phyloP scores from a whole-genome alignment of 2,329 filamentous ascomycete species.

The Alternaria hordeiaustralica region DNA sequence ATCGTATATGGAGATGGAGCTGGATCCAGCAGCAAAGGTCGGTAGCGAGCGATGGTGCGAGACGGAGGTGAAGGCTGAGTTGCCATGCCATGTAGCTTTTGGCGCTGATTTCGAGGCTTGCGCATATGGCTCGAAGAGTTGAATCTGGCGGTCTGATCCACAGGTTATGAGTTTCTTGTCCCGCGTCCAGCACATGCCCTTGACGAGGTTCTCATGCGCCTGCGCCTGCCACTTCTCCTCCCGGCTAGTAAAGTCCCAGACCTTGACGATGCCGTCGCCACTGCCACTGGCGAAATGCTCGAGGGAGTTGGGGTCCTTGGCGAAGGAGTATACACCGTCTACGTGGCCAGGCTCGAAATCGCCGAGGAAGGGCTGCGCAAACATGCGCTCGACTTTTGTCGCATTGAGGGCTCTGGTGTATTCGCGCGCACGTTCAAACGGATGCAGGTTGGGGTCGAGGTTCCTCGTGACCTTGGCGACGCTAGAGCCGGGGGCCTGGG shows the following conservation, averaged over 20 bases:
- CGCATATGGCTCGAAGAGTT: conserved; percentile 90
- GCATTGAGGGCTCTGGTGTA: conserved; percentile 81
- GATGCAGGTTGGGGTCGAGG: conserved; percentile 83
- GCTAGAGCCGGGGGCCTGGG: conserved; percentile 71
- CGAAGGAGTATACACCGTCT: conserved; percentile 70
- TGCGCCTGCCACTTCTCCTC: conserved; percentile 78
- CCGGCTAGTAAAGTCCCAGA: conserved; percentile 79
- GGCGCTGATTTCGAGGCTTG: conserved; percentile 72
- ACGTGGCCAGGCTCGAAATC: conserved; percentile 91
- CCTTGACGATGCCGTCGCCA: conserved; percentile 89
- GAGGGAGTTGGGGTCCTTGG: conserved; percentile 56
- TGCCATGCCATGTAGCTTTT: conserved; percentile 82
- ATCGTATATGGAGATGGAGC: conserved; percentile 86
- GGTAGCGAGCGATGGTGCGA: conserved; percentile 81
- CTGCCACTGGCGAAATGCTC: conserved; percentile 52
- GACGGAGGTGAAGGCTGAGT: conserved; percentile 80
- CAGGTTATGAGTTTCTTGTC: conserved; percentile 87
- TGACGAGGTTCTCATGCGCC: conserved; percentile 93
- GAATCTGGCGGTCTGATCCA: conserved; percentile 83
- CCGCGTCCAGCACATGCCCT: conserved; percentile 86
- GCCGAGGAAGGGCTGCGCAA: conserved; percentile 80
- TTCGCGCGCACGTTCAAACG: conserved; percentile 88
- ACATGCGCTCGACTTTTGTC: conserved; percentile 93
- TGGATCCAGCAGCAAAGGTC: conserved; percentile 80
- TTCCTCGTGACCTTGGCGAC: conserved; percentile 71